Evolutionary conservation across 345 rosid genomes (phyloP).

Genomic region (Aquilaria sinensis): DNA sequence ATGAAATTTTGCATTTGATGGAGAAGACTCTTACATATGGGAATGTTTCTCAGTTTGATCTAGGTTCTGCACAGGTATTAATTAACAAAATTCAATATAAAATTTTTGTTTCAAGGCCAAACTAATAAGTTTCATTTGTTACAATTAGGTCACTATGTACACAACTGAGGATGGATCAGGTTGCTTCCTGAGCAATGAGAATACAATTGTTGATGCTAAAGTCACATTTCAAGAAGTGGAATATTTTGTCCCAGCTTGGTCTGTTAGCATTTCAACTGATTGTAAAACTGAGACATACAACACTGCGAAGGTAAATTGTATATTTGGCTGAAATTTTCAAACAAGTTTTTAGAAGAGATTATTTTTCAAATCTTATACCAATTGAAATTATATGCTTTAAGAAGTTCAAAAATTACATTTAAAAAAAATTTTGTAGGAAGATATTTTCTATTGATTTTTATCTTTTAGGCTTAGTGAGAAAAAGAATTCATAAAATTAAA

Average conservation of each 20-base stretch:
- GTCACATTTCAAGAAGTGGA: slow-evolving; percentile 35
- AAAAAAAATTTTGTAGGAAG: no score
- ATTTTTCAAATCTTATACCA: no score
- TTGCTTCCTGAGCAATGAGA: slow-evolving; percentile 53
- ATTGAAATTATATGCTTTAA: no score
- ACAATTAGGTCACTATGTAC: slow-evolving; percentile 38
- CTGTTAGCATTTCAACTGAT: slow-evolving; percentile 63
- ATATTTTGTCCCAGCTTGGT: slow-evolving; percentile 56
- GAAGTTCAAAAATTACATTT: no score
- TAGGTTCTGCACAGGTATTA: no score
- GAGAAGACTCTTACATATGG: slow-evolving; percentile 55
- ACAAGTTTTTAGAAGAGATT: neutral
- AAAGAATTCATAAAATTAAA: no score
- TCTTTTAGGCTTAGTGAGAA: no score
- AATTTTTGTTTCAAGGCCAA: no score
- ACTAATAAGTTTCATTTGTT: neutral
- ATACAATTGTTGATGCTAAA: slow-evolving; percentile 22
- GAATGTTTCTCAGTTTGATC: slow-evolving; percentile 23
- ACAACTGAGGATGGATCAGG: slow-evolving; percentile 28
- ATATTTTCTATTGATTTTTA: no score
- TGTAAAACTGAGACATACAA: slow-evolving; percentile 49
- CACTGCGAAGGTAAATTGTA: slow-evolving; percentile 45
- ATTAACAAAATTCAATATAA: no score
- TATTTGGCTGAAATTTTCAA: no score
- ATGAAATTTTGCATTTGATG: slow-evolving; percentile 38